These are phyloP conservation scores for Hyphopichia wangnamkhiaoensis DNA, from an alignment of 1,139 yeast species.

Conservation along the genomic window DNA sequence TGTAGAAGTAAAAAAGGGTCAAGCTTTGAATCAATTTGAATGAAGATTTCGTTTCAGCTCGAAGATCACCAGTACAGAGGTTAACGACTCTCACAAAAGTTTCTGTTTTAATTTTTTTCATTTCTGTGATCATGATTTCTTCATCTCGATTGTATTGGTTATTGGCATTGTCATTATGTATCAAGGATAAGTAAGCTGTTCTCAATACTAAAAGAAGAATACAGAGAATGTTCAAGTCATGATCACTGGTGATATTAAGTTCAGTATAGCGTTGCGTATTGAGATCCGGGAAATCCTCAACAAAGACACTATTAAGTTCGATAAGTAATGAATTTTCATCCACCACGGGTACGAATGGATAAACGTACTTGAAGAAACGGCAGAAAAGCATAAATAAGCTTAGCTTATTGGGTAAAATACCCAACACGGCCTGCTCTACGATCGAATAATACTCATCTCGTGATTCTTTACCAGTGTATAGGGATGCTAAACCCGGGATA, in stretches of 20 bases:
- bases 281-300: conserved; percentile 26
- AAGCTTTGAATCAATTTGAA: conserved; percentile 36
- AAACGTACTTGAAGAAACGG: conserved; percentile 41
- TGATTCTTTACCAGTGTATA: conserved; percentile 17
- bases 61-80: conserved; percentile 34
- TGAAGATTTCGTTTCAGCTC: conserved; percentile 30
- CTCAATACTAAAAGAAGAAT: conserved; percentile 32
- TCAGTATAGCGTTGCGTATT: conserved; percentile 20
- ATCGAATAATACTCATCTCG: conserved; percentile 28
- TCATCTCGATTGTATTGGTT: conserved; percentile 33
- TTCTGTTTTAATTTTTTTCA: conserved; percentile 25
- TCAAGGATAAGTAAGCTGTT: conserved; percentile 42
- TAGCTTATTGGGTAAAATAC: conserved; percentile 33
- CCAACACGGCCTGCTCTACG: conserved; percentile 30
- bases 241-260: conserved; percentile 29
- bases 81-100: conserved; percentile 28
- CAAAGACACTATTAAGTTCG: conserved; percentile 29
- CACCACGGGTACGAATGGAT: conserved; percentile 41
- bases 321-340: conserved; percentile 29
- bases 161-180: conserved; percentile 35
- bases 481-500: conserved; percentile 22
- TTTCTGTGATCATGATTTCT: conserved; percentile 26
- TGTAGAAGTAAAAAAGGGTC: conserved; percentile 35
- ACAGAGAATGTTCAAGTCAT: conserved; percentile 34
- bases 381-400: conserved; percentile 31